Evolutionary conservation across 441 rosid genomes (phyloP).

Genomic region (Isatis lusitanica): DNA sequence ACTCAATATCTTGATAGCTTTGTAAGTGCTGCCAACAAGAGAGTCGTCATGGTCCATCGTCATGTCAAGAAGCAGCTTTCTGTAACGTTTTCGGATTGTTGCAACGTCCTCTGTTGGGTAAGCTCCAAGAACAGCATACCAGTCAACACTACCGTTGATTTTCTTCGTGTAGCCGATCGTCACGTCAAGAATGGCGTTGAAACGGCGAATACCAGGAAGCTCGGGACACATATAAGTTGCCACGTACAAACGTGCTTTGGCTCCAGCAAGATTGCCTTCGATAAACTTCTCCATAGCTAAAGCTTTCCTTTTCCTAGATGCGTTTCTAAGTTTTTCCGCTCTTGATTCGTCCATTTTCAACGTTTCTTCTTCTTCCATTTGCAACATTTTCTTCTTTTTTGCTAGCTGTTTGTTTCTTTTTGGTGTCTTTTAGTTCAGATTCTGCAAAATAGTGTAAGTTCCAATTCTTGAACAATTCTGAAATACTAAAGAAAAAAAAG

Average conservation of each 20-base stretch:
- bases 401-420: too few species aligned
- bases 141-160: conserved; percentile 1
- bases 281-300: not conserved
- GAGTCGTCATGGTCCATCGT: not conserved
- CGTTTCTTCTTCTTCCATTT: not conserved
- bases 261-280: conserved; percentile 2
- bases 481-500: not conserved
- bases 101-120: not conserved
- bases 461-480: not conserved
- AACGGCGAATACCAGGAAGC: not conserved
- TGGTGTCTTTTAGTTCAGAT: not conserved
- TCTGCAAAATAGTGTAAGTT: not conserved
- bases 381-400: not conserved
- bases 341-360: not conserved
- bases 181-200: conserved; percentile 1
- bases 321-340: not conserved
- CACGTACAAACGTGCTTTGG: not conserved
- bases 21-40: not conserved
- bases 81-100: not conserved
- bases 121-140: conserved; percentile 15
- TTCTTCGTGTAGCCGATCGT: not conserved
- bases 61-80: not conserved
- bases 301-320: not conserved
- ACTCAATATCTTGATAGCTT: not conserved
- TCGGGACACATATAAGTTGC: not conserved